phyloP scores from a whole-genome alignment of 2,329 filamentous ascomycete species.

The Fusarium sp. region DNA sequence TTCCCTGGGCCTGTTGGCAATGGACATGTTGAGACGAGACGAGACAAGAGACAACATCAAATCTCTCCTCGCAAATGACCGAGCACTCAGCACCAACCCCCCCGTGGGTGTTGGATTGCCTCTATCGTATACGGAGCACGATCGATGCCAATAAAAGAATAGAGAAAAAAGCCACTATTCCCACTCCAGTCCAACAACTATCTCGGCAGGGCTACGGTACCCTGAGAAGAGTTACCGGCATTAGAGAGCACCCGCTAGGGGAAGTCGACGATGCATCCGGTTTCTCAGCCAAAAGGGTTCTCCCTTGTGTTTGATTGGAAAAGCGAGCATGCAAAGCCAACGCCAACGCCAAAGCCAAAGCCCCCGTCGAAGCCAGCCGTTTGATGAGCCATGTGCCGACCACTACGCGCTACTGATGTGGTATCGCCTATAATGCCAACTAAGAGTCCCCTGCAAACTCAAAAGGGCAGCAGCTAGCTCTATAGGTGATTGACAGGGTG shows the following conservation, averaged over 20 bases:
- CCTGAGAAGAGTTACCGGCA: slow-evolving; percentile 12
- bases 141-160: neutral
- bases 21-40: neutral
- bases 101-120: neutral
- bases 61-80: slow-evolving; percentile 18
- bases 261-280: slow-evolving; percentile 33
- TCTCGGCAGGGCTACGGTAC: slow-evolving; percentile 16
- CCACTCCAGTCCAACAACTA: slow-evolving; percentile 10
- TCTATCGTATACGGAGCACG: neutral
- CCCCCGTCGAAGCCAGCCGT: slow-evolving; percentile 19
- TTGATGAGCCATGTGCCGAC: slow-evolving; percentile 32
- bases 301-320: slow-evolving; percentile 23
- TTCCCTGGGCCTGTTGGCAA: neutral
- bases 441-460: slow-evolving; percentile 19
- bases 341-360: neutral
- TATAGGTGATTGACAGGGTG: slow-evolving; percentile 2
- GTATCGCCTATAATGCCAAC: neutral
- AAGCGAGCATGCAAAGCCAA: neutral
- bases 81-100: neutral
- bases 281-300: slow-evolving; percentile 13
- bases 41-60: slow-evolving; percentile 38
- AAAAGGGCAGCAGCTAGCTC: neutral
- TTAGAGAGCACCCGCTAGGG: slow-evolving; percentile 34
- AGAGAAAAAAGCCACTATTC: slow-evolving; percentile 2
- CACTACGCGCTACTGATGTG: neutral